phyloP scores from a whole-genome alignment of 2,329 filamentous ascomycete genomes.

The Epichloe gansuensis region DNA sequence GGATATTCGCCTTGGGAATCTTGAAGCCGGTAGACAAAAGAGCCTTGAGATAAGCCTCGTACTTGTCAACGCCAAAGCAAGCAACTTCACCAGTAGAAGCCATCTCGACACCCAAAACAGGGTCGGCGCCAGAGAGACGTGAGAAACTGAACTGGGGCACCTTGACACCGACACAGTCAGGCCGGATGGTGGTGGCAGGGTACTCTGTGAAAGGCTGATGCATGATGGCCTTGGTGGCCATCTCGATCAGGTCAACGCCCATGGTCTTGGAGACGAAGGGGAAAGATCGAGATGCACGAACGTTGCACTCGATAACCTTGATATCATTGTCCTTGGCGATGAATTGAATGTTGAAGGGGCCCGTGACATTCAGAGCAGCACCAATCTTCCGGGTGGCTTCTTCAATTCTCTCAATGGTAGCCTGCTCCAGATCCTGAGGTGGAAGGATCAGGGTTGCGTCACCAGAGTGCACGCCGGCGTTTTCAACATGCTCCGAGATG shows the following conservation, averaged over 20 bases:
- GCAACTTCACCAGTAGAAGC: slow-evolving; percentile 97
- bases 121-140: slow-evolving; percentile 86
- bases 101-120: slow-evolving; percentile 96
- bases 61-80: slow-evolving; percentile 89
- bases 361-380: slow-evolving; percentile 85
- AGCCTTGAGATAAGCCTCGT: slow-evolving; percentile 95
- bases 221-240: slow-evolving; percentile 96
- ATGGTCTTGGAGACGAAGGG: slow-evolving; percentile 98
- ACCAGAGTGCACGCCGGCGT: slow-evolving; percentile 95
- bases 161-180: slow-evolving; percentile 88
- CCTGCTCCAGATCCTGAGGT: slow-evolving; percentile 79
- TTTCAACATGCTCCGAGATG: slow-evolving; percentile 97
- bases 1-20: slow-evolving; percentile 86
- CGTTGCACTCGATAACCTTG: slow-evolving; percentile 99
- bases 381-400: slow-evolving; percentile 94
- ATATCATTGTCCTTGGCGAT: slow-evolving; percentile 99
- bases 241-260: slow-evolving; percentile 93
- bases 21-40: slow-evolving; percentile 93
- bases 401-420: slow-evolving; percentile 82
- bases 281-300: slow-evolving; percentile 89
- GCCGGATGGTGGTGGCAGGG: slow-evolving; percentile 59
- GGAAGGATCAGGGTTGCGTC: slow-evolving; percentile 92
- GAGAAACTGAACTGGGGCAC: slow-evolving; percentile 99
- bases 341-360: slow-evolving; percentile 98
- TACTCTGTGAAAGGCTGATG: slow-evolving; percentile 71